Conservation (phyloP, 495 filamentous ascomycete genomes). For the Platismatia glauca region DNA sequence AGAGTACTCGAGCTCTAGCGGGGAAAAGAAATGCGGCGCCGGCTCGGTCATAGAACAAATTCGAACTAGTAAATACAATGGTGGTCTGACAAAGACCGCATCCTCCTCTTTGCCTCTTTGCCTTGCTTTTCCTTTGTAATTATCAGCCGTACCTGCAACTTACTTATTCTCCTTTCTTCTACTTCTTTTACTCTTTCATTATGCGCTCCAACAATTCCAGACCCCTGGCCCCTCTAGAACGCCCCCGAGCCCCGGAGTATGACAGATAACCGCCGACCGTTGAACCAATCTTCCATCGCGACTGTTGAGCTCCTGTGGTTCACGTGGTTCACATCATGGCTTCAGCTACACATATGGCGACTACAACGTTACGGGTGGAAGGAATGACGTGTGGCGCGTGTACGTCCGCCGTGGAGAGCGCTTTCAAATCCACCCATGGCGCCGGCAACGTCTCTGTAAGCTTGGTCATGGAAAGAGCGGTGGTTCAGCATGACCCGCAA, state of each 20-base stretch:
- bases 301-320: background rate
- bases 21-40: background rate
- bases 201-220: background rate
- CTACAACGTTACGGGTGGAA: constrained; percentile 79
- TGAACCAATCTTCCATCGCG: background rate
- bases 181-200: background rate
- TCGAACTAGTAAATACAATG: too few species aligned
- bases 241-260: background rate
- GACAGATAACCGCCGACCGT: background rate
- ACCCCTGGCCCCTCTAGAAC: background rate
- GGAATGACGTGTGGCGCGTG: constrained; percentile 96
- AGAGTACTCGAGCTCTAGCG: too few species aligned
- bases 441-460: constrained; percentile 79
- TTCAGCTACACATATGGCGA: constrained; percentile 58
- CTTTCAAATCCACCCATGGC: constrained; percentile 71
- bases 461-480: constrained; percentile 84
- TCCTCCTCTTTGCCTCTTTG: background rate
- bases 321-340: too few species aligned
- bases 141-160: background rate
- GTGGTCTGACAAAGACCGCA: constrained; percentile 13
- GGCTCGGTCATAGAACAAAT: constrained; percentile 4
- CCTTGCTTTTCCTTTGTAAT: background rate
- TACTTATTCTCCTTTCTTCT: background rate
- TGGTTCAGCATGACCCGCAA: constrained; percentile 77
- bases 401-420: constrained; percentile 76